Evolutionary conservation across 2,329 filamentous ascomycete species (phyloP).

Genomic region (Triangularia verruculosa): DNA sequence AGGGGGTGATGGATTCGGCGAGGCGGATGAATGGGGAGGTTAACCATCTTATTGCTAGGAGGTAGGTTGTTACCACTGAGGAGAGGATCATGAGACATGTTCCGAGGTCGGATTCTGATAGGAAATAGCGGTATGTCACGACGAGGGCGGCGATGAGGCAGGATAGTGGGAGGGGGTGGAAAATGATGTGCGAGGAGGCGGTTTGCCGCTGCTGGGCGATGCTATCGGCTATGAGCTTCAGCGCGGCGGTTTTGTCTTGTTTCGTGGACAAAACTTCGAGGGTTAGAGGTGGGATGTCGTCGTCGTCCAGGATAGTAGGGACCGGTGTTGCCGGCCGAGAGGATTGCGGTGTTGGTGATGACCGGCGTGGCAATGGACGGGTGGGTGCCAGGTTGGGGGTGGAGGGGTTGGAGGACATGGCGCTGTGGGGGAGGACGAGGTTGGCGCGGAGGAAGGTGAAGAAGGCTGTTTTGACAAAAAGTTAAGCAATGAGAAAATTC

Average conservation of each 20-base stretch:
- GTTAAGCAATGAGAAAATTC: not conserved
- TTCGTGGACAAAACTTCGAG: constrained; percentile 55
- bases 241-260: constrained; percentile 62
- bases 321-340: constrained; percentile 31
- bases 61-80: constrained; percentile 60
- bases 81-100: constrained; percentile 56
- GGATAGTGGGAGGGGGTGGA: constrained; percentile 56
- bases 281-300: constrained; percentile 61
- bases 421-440: constrained; percentile 62
- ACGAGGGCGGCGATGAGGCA: constrained; percentile 45
- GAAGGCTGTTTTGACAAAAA: constrained; percentile 57
- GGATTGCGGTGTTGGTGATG: constrained; percentile 14
- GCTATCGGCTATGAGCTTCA: constrained; percentile 75
- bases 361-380: constrained; percentile 34
- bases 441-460: constrained; percentile 80
- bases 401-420: constrained; percentile 60
- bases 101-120: constrained; percentile 46
- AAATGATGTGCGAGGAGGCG: constrained; percentile 61
- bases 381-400: constrained; percentile 62
- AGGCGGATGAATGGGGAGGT: constrained; percentile 60
- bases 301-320: constrained; percentile 31
- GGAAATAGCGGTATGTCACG: constrained; percentile 46
- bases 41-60: constrained; percentile 59
- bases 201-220: constrained; percentile 77
- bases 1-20: constrained; percentile 57